phyloP scores from a whole-genome alignment of 306 rosid species.

The Vigna trinervia region DNA sequence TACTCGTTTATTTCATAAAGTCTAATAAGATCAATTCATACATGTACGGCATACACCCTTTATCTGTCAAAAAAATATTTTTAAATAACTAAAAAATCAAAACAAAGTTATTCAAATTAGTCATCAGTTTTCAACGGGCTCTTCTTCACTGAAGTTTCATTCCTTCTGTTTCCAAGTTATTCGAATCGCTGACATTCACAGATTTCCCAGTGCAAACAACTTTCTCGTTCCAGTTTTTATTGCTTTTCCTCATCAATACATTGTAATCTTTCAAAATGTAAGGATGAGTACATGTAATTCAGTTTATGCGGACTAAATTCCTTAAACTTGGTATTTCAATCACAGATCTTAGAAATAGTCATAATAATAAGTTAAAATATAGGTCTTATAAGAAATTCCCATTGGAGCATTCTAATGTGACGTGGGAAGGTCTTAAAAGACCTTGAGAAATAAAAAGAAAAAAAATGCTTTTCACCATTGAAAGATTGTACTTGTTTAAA shows the following conservation, averaged over 20 bases:
- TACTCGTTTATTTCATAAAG: background rate
- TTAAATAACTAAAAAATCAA: background rate
- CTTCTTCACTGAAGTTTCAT: background rate
- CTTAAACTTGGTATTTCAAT: background rate
- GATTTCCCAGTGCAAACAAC: background rate
- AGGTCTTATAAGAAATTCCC: too few relatives aligned
- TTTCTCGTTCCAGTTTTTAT: background rate
- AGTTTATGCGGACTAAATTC: background rate
- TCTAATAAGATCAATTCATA: background rate
- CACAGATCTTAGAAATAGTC: background rate
- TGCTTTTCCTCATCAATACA: background rate
- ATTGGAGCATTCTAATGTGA: too few relatives aligned
- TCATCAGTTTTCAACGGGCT: background rate
- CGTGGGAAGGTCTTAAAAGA: too few relatives aligned
- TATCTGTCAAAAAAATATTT: background rate
- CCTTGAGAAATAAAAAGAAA: too few relatives aligned
- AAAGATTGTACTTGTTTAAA: too few relatives aligned
- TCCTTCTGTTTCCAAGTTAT: background rate
- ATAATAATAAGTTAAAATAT: too few relatives aligned
- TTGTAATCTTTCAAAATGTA: background rate
- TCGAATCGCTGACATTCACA: background rate
- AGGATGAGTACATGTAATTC: conserved; percentile 24
- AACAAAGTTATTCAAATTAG: background rate
- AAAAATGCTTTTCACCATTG: too few relatives aligned
- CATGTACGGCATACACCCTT: background rate